These are phyloP conservation scores for Chloris gayana DNA, from an alignment of 176 grass and related monocot genomes.

Conservation along the genomic window DNA sequence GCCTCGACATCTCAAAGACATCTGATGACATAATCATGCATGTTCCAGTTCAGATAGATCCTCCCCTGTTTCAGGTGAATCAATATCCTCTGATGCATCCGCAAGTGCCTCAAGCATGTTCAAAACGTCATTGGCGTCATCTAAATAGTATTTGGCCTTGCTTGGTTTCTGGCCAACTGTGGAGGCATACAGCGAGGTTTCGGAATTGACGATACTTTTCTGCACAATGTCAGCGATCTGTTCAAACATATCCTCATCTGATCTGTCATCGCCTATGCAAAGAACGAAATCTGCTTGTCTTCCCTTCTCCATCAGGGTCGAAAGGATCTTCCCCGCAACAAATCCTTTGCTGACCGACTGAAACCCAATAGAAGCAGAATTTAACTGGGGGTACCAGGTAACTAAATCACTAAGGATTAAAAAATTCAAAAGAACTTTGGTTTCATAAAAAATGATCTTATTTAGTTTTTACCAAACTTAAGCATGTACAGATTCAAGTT, in stretches of 20 bases:
- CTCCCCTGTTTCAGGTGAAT: slow-evolving; percentile 27
- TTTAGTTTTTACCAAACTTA: slow-evolving; percentile 7
- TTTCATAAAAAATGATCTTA: slow-evolving; percentile 8
- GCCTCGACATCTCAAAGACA: slow-evolving; percentile 6
- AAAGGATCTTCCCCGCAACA: slow-evolving; percentile 67
- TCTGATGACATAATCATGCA: slow-evolving; percentile 32
- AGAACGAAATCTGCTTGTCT: slow-evolving; percentile 64
- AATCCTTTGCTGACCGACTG: slow-evolving; percentile 73
- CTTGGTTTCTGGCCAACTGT: slow-evolving; percentile 75
- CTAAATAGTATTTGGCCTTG: slow-evolving; percentile 73
- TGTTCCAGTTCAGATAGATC: slow-evolving; percentile 15
- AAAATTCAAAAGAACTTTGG: slow-evolving; percentile 12
- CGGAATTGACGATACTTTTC: slow-evolving; percentile 47
- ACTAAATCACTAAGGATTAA: slow-evolving; percentile 1
- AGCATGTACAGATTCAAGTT: not conserved
- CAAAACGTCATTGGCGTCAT: slow-evolving; percentile 59
- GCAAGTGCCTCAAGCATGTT: slow-evolving; percentile 69
- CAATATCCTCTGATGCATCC: slow-evolving; percentile 43
- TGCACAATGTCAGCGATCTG: slow-evolving; percentile 50
- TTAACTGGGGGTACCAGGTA: slow-evolving; percentile 16
- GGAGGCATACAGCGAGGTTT: slow-evolving; percentile 61
- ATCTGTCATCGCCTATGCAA: slow-evolving; percentile 68
- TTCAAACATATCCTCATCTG: slow-evolving; percentile 81
- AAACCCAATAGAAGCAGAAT: slow-evolving; percentile 21
- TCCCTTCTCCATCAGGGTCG: slow-evolving; percentile 49